Evolutionary conservation across 2,329 filamentous ascomycete species (phyloP), one percentile per base, ranked within the genome.

Genomic region (Hymenoscyphus occultus): DNA sequence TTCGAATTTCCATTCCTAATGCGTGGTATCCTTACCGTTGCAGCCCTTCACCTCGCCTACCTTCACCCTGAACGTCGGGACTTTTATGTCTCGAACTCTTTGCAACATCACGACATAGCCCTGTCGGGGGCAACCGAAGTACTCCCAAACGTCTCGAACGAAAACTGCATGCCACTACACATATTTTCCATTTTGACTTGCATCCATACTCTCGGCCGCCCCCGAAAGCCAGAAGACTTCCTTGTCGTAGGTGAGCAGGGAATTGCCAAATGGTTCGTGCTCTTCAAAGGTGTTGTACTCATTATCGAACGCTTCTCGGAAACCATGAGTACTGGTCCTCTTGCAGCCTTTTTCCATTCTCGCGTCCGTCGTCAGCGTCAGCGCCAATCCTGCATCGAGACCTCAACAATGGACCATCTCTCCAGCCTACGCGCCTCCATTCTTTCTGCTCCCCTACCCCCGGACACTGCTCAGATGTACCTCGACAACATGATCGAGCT

Each of bases 41-140:
- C 82, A 2, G 81, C 81, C 0, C 73, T 83, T 3, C 82, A 84
- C 67, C 74, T 84, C 0, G 78, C 80, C 0, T 75, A 77, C 42
- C 74, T 76, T 39, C 73, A 74, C 9, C 78, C 76, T 0, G 73
- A 76, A 9, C 73, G 71, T 60, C 73, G 72, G 16, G 74, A 76
- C 19, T 72, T 68, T 39, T 82, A 80, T 62, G 69, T 79, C n/a
- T 68, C 76, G 7, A 75, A 76, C 42, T 78, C 77, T 2, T 71
- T 74, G 56, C 59, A 72, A 28, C 77, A 79, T 45, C 76, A 80
- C 54, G 73, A 75, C 39, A 71, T 63, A 9, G 70, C 70, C 32
- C 67, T 72, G 3, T 51, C 39, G 19, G 66, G 74, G 61, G 77
- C 75, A 1, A 70, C 76, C 0, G 69, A 75, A 5, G 67, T 76